phyloP scores from a whole-genome alignment of 2,329 filamentous ascomycete genomes.

The Diplocarpon rosae region DNA sequence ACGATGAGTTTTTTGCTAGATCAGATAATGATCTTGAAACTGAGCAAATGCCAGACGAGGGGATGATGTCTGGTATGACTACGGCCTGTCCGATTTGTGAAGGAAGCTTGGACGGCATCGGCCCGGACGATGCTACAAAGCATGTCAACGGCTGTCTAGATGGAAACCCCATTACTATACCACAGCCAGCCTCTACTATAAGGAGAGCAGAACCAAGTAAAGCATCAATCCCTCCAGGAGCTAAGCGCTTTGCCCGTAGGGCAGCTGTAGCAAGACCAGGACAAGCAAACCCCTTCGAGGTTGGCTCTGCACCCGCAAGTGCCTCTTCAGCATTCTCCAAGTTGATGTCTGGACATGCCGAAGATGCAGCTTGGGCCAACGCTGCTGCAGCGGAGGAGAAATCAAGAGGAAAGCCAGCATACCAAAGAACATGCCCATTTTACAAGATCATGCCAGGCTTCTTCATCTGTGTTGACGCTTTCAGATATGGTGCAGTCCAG shows the following conservation, averaged over 20 bases:
- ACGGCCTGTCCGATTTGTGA: conserved; percentile 67
- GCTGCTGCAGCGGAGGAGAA: conserved; percentile 72
- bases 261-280: conserved; percentile 65
- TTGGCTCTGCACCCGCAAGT: conserved; percentile 32
- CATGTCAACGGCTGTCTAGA: conserved; percentile 95
- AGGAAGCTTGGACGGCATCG: conserved; percentile 47
- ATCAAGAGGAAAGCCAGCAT: conserved; percentile 74
- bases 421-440: conserved; percentile 87
- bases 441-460: conserved; percentile 97
- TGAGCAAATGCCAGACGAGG: conserved; percentile 9
- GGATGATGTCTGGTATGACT: too few species aligned
- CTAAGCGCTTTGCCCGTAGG: conserved; percentile 44
- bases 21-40: conserved; percentile 14
- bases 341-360: conserved; percentile 84
- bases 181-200: conserved; percentile 12
- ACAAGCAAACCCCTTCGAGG: conserved; percentile 66
- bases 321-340: conserved; percentile 72
- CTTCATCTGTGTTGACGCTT: conserved; percentile 88
- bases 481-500: conserved; percentile 86
- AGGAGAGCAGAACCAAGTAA: conserved; percentile 16
- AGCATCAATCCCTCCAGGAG: conserved; percentile 16
- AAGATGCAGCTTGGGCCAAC: conserved; percentile 80
- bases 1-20: conserved; percentile 23
- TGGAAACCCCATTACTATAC: conserved; percentile 56
- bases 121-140: conserved; percentile 55